phyloP scores from a whole-genome alignment of 306 rosid species.

The Mimosa pudica region DNA sequence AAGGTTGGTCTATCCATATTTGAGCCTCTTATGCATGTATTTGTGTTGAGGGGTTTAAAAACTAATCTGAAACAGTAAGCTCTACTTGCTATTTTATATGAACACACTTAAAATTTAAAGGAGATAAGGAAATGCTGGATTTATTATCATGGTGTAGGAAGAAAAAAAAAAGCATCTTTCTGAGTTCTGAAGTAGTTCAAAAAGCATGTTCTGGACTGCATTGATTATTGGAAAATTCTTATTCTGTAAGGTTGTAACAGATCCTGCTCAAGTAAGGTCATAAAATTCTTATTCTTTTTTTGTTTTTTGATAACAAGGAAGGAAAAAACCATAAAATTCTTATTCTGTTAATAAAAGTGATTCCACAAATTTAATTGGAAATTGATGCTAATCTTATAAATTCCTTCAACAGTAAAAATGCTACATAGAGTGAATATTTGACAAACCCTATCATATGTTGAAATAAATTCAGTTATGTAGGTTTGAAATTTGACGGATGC shows the following conservation, averaged over 20 bases:
- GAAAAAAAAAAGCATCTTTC: not conserved
- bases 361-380: not conserved
- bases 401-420: not conserved
- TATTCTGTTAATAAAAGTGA: not conserved
- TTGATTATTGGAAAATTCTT: not conserved
- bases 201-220: not conserved
- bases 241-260: not conserved
- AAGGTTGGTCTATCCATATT: slow-evolving; percentile 1
- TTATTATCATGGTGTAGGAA: not conserved
- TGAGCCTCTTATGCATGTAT: slow-evolving; percentile 11
- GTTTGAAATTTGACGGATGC: not conserved
- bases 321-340: not conserved
- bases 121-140: not conserved
- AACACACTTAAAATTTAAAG: not conserved
- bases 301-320: too few species aligned
- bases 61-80: slow-evolving; percentile 14
- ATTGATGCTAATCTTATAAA: not conserved
- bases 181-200: slow-evolving; percentile 11
- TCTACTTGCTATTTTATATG: slow-evolving; percentile 22
- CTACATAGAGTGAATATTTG: not conserved
- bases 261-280: too few species aligned
- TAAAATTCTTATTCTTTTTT: not conserved
- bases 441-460: not conserved
- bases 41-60: slow-evolving; percentile 8
- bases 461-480: not conserved